Evolutionary conservation across 129 eudicot species (phyloP), one percentile per base, ranked within the genome.

Genomic region (Daucus carota): DNA sequence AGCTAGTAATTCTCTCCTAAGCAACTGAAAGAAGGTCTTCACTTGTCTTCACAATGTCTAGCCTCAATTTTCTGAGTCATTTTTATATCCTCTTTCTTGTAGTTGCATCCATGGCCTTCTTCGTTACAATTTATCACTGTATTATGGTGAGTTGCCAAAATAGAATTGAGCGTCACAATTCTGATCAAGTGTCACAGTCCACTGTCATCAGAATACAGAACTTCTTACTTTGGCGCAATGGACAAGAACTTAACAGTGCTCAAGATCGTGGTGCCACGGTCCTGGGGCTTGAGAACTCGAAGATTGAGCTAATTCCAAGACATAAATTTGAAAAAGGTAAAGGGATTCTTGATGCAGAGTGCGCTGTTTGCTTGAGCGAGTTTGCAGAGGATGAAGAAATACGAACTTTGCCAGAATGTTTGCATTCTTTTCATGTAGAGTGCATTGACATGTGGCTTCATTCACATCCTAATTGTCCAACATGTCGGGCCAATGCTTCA

Each of bases 371-470:
- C 52, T 70, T 81, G 42, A 54, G 50, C 2, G 84, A 81, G 33
- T 81, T 81, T 36, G 68, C 60, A 72, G 84, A 76, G 16, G 84
- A 74, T 4, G 84, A 81, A 32, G 74, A 70, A 16, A 11, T 81
- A 5, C 76, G 80, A 8, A 81, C 73, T 3, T 70, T 76, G 42
- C 80, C 84, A 6, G 84, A 59, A 29, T 76, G 84, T 40, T 26
- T 67, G 84, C 83, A 81, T 29, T 81, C 80, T 13, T 75, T 75
- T 42, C 84, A 81, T 59, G 84, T 71, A 11, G 20, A 46, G 0
- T 81, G 84, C 16, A 81, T 81, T 29, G 84, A 81, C 62, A 76
- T 75, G 80, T 81, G 84, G 84, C 77, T 81, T 13, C 33, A 48
- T 67, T 81, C 84, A 3, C 84, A 81, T 71, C 60, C 76, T 2